phyloP scores from a whole-genome alignment of 495 filamentous ascomycete genomes.

The Neurospora sp. region DNA sequence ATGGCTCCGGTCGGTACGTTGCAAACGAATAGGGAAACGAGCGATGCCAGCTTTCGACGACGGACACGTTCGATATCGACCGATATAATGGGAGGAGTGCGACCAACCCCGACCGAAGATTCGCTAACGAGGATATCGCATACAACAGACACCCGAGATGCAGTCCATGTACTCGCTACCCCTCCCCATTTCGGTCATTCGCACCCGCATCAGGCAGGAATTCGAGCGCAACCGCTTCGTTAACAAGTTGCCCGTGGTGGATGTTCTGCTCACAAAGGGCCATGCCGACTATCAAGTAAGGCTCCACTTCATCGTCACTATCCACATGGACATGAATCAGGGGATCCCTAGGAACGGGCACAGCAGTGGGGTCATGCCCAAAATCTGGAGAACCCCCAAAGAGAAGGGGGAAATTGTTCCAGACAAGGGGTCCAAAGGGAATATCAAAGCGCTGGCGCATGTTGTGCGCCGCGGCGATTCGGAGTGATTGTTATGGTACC shows the following conservation, averaged over 20 bases:
- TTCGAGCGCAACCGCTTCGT: constrained; percentile 95
- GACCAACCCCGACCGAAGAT: neutral
- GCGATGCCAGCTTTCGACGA: neutral
- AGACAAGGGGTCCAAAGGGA: neutral
- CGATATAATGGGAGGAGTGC: neutral
- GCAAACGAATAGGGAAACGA: neutral
- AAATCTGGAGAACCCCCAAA: neutral
- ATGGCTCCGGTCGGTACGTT: constrained; percentile 86
- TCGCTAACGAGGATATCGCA: constrained; percentile 5
- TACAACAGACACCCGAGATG: constrained; percentile 76
- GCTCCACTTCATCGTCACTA: neutral
- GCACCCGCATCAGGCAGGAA: constrained; percentile 91
- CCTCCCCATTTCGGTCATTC: constrained; percentile 76
- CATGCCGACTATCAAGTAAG: constrained; percentile 79
- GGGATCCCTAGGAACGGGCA: neutral
- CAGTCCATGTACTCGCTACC: constrained; percentile 91
- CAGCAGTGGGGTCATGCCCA: neutral
- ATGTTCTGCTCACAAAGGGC: constrained; percentile 79
- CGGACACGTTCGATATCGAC: neutral
- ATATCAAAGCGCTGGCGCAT: neutral
- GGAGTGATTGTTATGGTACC: neutral
- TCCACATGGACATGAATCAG: neutral
- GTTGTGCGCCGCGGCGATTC: neutral
- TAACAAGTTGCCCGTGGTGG: constrained; percentile 74
- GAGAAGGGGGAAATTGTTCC: neutral